A percentile compares a stretch with the other conserved stretches of the same genome.
Conservation (phyloP, 1,284 basidiomycete genomes). For the Trichosporon faecale region DNA sequence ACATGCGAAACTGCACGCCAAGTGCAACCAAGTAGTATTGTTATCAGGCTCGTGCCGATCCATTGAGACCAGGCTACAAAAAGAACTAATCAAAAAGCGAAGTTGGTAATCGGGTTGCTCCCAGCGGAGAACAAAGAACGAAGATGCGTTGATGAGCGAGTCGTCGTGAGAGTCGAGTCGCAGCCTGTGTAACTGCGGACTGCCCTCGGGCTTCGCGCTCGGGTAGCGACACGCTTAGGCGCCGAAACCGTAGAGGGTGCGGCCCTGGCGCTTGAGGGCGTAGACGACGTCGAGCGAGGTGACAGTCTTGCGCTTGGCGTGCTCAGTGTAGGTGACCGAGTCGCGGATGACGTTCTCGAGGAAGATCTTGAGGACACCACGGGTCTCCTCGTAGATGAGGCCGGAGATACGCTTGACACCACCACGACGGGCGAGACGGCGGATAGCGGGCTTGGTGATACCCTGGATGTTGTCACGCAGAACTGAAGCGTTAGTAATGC, state of each 20-base stretch:
- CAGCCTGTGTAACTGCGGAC: background rate
- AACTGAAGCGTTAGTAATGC: constrained; percentile 42
- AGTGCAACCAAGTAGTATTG: background rate
- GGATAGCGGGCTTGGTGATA: constrained; percentile 88
- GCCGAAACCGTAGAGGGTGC: constrained; percentile 82
- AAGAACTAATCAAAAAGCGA: constrained; percentile 9
- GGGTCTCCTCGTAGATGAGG: constrained; percentile 90
- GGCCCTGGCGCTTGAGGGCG: constrained; percentile 84
- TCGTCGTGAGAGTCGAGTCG: background rate
- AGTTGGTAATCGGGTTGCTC: constrained; percentile 1
- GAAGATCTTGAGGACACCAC: constrained; percentile 76
- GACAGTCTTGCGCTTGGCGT: constrained; percentile 88
- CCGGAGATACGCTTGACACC: constrained; percentile 94
- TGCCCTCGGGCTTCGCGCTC: background rate
- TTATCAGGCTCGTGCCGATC: constrained; percentile 1
- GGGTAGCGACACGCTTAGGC: constrained; percentile 52
- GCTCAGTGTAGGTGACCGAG: constrained; percentile 85
- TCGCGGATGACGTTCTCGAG: constrained; percentile 71
- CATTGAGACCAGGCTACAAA: constrained; percentile 2
- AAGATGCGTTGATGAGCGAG: background rate
- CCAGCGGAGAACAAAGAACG: background rate
- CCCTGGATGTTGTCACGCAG: constrained; percentile 77
- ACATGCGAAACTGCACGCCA: too few relatives aligned
- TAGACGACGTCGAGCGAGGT: constrained; percentile 78
- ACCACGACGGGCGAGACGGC: constrained; percentile 89